Evolutionary conservation across 441 rosid genomes (phyloP).

Genomic region (Melastoma candidum): DNA sequence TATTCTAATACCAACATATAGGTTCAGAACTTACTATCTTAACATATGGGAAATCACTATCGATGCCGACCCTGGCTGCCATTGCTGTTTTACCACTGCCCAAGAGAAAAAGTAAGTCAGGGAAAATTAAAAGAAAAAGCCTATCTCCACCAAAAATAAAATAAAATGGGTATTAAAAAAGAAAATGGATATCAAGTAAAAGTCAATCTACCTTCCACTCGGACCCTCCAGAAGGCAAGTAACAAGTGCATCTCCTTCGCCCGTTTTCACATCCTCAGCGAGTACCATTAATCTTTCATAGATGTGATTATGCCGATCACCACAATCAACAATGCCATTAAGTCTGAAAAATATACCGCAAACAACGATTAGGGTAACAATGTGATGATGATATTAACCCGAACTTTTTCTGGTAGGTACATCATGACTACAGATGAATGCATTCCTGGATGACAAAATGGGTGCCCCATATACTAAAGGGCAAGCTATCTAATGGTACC

Average conservation of each 20-base stretch:
- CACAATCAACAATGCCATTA: conserved; percentile 88
- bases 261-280: conserved; percentile 95
- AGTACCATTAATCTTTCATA: conserved; percentile 80
- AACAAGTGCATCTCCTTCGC: conserved; percentile 90
- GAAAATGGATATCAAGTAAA: neutral
- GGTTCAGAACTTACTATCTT: conserved; percentile 63
- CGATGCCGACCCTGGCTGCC: conserved; percentile 92
- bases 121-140: conserved; percentile 5
- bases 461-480: too few relatives aligned
- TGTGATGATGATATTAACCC: too few relatives aligned
- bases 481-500: too few relatives aligned
- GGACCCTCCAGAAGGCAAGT: conserved; percentile 94
- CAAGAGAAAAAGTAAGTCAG: conserved; percentile 13
- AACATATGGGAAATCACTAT: conserved; percentile 93
- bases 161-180: too few relatives aligned
- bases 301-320: conserved; percentile 64
- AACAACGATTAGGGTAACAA: too few relatives aligned
- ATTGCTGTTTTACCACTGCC: conserved; percentile 91
- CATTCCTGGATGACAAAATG: too few relatives aligned
- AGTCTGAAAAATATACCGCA: conserved; percentile 32
- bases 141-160: too few relatives aligned
- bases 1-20: neutral
- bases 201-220: conserved; percentile 58
- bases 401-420: too few relatives aligned
- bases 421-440: too few relatives aligned